These are phyloP conservation scores for Cercospora nicotianae DNA, from an alignment of 2,329 filamentous ascomycete species.

Conservation along the genomic window DNA sequence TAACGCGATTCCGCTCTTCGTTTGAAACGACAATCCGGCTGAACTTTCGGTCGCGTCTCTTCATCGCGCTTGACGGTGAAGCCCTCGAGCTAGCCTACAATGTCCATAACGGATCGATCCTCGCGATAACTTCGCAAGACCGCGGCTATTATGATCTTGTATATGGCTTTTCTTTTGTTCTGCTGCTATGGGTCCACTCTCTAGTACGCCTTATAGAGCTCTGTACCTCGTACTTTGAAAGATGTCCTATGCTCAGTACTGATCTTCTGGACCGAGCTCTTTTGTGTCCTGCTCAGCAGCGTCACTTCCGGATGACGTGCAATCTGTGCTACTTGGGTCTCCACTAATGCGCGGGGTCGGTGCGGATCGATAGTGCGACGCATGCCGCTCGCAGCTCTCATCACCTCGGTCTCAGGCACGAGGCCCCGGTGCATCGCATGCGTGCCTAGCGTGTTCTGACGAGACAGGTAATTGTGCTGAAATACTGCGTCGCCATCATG, in stretches of 20 bases:
- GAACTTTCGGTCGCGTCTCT: background rate
- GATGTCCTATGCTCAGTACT: background rate
- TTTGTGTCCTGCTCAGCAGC: background rate
- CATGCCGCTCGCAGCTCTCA: constrained; percentile 9
- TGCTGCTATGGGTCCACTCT: constrained; percentile 1
- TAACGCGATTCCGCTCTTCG: constrained; percentile 2
- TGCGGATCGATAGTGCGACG: constrained; percentile 1
- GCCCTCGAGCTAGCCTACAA: constrained; percentile 3
- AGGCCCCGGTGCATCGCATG: background rate
- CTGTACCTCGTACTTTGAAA: background rate
- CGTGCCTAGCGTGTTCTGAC: background rate
- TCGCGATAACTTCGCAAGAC: constrained; percentile 8
- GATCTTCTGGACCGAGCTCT: background rate
- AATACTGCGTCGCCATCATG: no score
- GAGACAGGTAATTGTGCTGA: background rate
- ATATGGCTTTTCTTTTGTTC: background rate
- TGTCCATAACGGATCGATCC: constrained; percentile 3
- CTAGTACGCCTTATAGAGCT: constrained; percentile 7
- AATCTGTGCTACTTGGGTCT: constrained; percentile 4
- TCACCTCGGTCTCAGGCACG: background rate
- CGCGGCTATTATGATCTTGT: constrained; percentile 4
- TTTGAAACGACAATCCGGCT: background rate
- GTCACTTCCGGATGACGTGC: background rate
- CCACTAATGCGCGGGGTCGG: background rate
- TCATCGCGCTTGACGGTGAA: background rate